phyloP scores from a whole-genome alignment of 2,329 filamentous ascomycete genomes.

The Alternaria longipes region DNA sequence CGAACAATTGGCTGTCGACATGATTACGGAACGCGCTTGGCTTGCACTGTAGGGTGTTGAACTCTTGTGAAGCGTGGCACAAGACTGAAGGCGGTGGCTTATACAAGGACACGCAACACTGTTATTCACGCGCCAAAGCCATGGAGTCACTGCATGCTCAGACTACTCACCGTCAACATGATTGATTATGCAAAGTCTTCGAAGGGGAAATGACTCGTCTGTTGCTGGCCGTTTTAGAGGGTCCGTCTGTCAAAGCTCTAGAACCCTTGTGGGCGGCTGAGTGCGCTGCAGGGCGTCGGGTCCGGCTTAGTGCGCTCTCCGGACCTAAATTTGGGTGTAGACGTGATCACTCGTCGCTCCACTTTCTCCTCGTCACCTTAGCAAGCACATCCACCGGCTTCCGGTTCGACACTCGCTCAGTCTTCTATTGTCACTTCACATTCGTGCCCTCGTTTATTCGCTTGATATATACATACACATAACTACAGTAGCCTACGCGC shows the following conservation, averaged over 20 bases:
- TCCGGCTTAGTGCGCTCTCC: neutral
- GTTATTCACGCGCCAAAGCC: neutral
- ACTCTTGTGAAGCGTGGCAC: neutral
- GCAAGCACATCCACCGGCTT: conserved; percentile 4
- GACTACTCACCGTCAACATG: neutral
- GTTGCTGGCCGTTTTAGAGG: neutral
- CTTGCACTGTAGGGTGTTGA: neutral
- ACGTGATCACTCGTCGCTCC: conserved; percentile 9
- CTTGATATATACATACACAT: conserved; percentile 12
- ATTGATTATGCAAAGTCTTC: conserved; percentile 1
- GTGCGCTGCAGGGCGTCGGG: neutral
- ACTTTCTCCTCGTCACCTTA: conserved; percentile 2
- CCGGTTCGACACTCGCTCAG: conserved; percentile 10
- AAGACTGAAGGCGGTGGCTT: neutral
- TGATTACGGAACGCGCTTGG: neutral
- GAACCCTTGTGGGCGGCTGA: neutral
- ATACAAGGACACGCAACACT: neutral
- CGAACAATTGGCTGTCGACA: neutral
- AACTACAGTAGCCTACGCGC: conserved; percentile 14
- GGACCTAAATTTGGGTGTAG: conserved; percentile 6
- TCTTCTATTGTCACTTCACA: conserved; percentile 8
- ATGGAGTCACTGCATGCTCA: neutral
- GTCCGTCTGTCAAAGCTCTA: neutral
- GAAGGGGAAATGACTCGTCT: neutral
- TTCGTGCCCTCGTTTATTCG: conserved; percentile 10